These are phyloP conservation scores for Allantophomopsis lycopodina DNA, from an alignment of 2,329 filamentous ascomycete genomes.

Conservation along the genomic window DNA sequence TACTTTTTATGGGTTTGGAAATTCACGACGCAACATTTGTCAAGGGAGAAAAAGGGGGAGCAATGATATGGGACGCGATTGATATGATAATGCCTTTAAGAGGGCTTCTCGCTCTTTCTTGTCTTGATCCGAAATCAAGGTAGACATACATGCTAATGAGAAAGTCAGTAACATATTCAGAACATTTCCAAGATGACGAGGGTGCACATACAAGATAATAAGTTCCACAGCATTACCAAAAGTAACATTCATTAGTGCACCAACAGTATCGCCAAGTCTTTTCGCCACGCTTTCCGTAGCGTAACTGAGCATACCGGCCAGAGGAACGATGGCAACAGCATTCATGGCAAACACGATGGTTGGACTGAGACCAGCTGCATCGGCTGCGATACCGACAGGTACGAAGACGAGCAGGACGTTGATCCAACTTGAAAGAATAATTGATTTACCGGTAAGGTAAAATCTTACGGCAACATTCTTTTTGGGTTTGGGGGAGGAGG, in stretches of 20 bases:
- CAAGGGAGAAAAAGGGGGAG: constrained; percentile 8
- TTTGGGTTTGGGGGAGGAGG: constrained; percentile 6
- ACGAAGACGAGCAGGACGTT: constrained; percentile 69
- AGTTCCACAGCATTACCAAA: constrained; percentile 71
- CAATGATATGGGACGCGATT: constrained; percentile 28
- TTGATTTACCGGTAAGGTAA: constrained; percentile 31
- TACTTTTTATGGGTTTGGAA: constrained; percentile 8
- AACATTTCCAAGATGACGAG: constrained; percentile 1
- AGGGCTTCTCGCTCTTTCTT: constrained; percentile 29
- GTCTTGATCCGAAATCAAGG: constrained; percentile 25
- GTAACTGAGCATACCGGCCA: constrained; percentile 58
- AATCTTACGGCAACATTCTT: constrained; percentile 15
- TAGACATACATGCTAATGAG: constrained; percentile 36
- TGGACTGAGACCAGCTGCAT: constrained; percentile 37
- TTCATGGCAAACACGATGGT: constrained; percentile 61
- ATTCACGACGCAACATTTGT: constrained; percentile 7
- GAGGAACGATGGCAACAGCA: constrained; percentile 60
- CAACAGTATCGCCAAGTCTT: constrained; percentile 59
- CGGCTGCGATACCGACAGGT: constrained; percentile 58
- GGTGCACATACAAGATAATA: constrained; percentile 54
- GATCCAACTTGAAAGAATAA: constrained; percentile 61
- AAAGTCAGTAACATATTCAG: constrained; percentile 10
- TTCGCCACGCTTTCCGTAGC: constrained; percentile 65
- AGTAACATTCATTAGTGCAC: constrained; percentile 62
- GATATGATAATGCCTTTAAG: constrained; percentile 27